Conservation (phyloP, 225 moss, liverwort and hornwort species). For the Polytrichum formosum region DNA sequence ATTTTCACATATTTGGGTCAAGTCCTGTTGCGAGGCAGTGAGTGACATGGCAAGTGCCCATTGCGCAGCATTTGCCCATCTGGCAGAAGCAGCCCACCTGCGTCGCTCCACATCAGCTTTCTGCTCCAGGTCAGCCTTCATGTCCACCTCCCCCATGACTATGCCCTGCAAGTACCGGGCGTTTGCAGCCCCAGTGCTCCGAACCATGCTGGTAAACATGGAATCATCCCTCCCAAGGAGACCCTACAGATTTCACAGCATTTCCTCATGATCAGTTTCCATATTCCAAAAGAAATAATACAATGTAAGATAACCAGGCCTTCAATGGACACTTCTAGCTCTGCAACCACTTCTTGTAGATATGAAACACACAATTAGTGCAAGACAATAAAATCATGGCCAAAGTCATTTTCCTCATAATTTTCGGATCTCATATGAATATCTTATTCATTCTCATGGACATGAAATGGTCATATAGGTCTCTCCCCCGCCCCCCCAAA, state of each 20-base stretch:
- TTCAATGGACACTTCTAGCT: too few species aligned
- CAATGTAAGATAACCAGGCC: too few species aligned
- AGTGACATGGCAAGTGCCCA: slow-evolving; percentile 77
- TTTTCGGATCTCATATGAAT: too few species aligned
- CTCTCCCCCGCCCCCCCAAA: too few species aligned
- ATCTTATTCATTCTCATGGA: too few species aligned
- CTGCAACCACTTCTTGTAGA: too few species aligned
- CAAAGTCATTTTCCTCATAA: too few species aligned
- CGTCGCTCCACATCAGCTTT: slow-evolving; percentile 39
- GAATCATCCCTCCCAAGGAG: slow-evolving; percentile 55
- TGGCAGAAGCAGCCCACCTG: slow-evolving; percentile 46
- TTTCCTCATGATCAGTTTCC: slow-evolving; percentile 17
- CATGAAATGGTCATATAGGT: too few species aligned
- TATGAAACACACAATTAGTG: too few species aligned
- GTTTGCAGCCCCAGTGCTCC: slow-evolving; percentile 69
- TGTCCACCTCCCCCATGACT: slow-evolving; percentile 65
- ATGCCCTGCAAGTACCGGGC: slow-evolving; percentile 72
- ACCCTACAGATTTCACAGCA: slow-evolving; percentile 11
- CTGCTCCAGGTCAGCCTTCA: slow-evolving; percentile 59
- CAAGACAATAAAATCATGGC: too few species aligned
- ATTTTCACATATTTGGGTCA: slow-evolving; percentile 40
- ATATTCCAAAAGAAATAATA: neutral
- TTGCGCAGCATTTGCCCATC: slow-evolving; percentile 63
- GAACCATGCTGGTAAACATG: slow-evolving; percentile 69
- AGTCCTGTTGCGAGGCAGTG: slow-evolving; percentile 63